These are phyloP conservation scores for Crassisporium funariophilum DNA, from an alignment of 768 basidiomycete species.

Conservation along the genomic window DNA sequence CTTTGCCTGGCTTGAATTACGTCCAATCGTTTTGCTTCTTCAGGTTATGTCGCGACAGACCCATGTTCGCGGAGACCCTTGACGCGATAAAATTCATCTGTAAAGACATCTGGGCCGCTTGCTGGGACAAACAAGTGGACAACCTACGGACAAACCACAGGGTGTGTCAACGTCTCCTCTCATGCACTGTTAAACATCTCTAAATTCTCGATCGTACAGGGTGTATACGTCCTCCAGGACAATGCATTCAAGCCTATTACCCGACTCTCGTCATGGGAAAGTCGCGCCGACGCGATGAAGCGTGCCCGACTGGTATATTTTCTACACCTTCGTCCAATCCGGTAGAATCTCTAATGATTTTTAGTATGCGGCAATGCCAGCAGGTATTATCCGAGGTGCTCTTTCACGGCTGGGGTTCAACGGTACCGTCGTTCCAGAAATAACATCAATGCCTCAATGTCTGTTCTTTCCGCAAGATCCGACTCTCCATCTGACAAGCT, in stretches of 20 bases:
- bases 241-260: conserved; percentile 85
- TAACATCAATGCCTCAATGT: conserved; percentile 87
- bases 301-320: conserved; percentile 67
- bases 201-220: conserved; percentile 62
- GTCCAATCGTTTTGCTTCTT: conserved; percentile 1
- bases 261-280: conserved; percentile 80
- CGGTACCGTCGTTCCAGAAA: conserved; percentile 76
- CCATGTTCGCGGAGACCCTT: conserved; percentile 78
- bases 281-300: conserved; percentile 70
- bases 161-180: conserved; percentile 44
- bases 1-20: not conserved
- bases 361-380: conserved; percentile 81
- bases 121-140: conserved; percentile 95
- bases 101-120: conserved; percentile 92
- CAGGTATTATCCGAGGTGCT: conserved; percentile 84
- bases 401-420: conserved; percentile 77
- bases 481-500: not conserved
- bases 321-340: not conserved
- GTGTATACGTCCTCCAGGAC: conserved; percentile 92
- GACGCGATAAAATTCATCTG: conserved; percentile 95
- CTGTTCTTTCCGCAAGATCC: conserved; percentile 12
- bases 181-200: not conserved
- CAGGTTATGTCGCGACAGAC: conserved; percentile 77
- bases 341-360: not conserved
- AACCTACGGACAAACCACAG: conserved; percentile 94